phyloP scores from a whole-genome alignment of 345 rosid species.

The Cardiospermum halicacabum region DNA sequence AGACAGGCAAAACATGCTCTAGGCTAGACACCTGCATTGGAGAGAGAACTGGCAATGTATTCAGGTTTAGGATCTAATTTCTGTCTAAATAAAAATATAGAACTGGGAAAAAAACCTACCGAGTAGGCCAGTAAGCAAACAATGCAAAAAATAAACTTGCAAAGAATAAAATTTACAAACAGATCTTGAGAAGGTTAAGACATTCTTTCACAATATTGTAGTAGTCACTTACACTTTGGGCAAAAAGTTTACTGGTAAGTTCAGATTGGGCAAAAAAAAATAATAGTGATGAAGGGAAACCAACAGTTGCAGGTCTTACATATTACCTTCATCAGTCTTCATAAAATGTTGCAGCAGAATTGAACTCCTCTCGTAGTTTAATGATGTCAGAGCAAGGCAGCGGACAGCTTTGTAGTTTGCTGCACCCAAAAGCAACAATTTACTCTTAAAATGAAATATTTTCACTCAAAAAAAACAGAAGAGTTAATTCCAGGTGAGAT shows the following conservation, averaged over 20 bases:
- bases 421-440: constrained; percentile 17
- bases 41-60: constrained; percentile 60
- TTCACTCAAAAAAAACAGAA: neutral
- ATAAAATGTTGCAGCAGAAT: constrained; percentile 64
- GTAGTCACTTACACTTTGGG: neutral
- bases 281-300: neutral
- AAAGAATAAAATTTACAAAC: neutral
- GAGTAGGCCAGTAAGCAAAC: neutral
- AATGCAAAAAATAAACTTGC: neutral
- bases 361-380: constrained; percentile 73
- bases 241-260: neutral
- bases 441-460: neutral
- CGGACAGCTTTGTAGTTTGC: constrained; percentile 94
- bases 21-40: constrained; percentile 66
- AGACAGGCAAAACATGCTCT: constrained; percentile 68
- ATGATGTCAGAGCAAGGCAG: constrained; percentile 73
- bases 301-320: neutral
- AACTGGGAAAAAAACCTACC: neutral
- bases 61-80: constrained; percentile 27
- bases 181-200: neutral
- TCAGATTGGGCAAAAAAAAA: neutral
- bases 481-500: too few relatives aligned
- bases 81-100: neutral
- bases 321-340: constrained; percentile 70
- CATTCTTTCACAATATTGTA: neutral